These are phyloP conservation scores for Mortierella sp. DNA, from an alignment of 371 early-diverging fungal species.

Conservation along the genomic window DNA sequence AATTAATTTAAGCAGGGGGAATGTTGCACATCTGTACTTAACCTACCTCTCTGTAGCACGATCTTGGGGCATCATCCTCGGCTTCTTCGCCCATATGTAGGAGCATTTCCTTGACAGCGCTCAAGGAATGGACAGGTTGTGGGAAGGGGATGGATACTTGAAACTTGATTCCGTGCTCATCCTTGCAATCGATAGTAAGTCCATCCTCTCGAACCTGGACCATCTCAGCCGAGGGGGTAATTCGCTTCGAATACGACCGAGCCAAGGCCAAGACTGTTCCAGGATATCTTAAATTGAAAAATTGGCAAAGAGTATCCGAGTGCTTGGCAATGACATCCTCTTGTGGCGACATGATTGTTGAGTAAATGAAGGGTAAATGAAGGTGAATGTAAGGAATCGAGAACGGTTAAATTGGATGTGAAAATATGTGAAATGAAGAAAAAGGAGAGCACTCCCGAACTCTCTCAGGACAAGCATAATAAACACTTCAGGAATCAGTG, in stretches of 20 bases:
- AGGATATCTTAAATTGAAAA: constrained; percentile 20
- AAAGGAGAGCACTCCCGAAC: constrained; percentile 1
- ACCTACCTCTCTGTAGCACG: constrained; percentile 11
- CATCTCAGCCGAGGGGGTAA: constrained; percentile 13
- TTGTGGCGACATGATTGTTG: neutral
- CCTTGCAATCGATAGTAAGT: constrained; percentile 4
- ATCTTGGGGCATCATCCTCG: neutral
- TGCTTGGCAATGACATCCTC: constrained; percentile 16
- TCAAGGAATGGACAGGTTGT: constrained; percentile 8
- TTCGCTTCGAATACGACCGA: constrained; percentile 5
- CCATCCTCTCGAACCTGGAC: constrained; percentile 9
- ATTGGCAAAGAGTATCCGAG: constrained; percentile 25
- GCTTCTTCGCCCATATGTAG: constrained; percentile 11
- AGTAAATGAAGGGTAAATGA: neutral
- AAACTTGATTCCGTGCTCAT: neutral
- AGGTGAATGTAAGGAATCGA: neutral
- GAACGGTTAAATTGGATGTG: constrained; percentile 1
- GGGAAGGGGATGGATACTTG: constrained; percentile 13
- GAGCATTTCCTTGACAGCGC: constrained; percentile 8
- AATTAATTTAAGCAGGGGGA: neutral
- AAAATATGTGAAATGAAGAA: constrained; percentile 1
- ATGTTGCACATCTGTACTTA: neutral
- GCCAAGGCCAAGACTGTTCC: constrained; percentile 14
- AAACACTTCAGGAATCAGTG: neutral
- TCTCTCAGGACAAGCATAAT: neutral